Conservation (phyloP, 345 rosid species). For the Arabidopsis arenosa region DNA sequence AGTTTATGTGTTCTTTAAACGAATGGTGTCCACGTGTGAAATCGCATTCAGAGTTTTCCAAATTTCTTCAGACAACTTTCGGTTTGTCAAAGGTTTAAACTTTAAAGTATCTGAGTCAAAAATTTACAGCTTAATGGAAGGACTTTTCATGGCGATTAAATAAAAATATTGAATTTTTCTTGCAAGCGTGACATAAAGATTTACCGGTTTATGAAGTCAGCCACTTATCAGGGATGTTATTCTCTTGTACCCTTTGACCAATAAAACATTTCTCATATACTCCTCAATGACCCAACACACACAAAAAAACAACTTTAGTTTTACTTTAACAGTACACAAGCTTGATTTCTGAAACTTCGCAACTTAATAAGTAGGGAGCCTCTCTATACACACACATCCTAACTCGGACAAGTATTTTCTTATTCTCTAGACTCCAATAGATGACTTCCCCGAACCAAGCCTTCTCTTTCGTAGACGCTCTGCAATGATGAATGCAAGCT, state of each 20-base stretch:
- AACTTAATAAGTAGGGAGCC: constrained; percentile 14
- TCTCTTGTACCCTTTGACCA: no score
- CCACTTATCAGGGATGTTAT: not conserved
- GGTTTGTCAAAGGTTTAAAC: not conserved
- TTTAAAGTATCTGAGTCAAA: not conserved
- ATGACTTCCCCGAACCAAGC: constrained; percentile 38
- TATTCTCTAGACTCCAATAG: constrained; percentile 36
- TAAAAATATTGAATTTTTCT: not conserved
- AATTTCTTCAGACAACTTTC: not conserved
- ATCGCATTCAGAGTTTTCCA: not conserved
- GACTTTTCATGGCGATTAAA: not conserved
- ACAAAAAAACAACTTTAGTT: not conserved
- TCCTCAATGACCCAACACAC: not conserved
- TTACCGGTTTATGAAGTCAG: not conserved
- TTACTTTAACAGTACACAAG: constrained; percentile 23
- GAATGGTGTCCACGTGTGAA: constrained; percentile 32
- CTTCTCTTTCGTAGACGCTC: constrained; percentile 56
- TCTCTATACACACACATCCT: constrained; percentile 24
- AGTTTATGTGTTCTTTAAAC: not conserved
- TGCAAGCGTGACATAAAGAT: not conserved
- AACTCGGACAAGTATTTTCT: constrained; percentile 12
- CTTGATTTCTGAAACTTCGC: constrained; percentile 9
- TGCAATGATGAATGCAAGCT: constrained; percentile 61
- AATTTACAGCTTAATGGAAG: not conserved
- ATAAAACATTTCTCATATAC: no score